phyloP scores from a whole-genome alignment of 495 filamentous ascomycete genomes.

The Sordaria brevicollis region DNA sequence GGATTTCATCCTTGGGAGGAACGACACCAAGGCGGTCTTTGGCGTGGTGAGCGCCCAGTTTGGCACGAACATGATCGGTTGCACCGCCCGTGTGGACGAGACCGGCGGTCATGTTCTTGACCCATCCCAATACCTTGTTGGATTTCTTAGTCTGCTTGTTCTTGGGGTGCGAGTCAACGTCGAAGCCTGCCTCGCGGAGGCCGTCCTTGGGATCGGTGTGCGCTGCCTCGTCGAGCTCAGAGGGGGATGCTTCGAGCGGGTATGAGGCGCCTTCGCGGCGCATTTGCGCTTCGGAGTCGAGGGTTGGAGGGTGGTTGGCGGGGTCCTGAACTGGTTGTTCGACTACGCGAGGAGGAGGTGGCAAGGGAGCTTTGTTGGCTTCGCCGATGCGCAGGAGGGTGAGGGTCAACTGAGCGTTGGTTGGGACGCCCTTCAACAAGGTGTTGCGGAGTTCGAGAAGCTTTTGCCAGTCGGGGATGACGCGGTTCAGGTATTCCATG shows the following conservation, averaged over 20 bases:
- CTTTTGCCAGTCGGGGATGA: slow-evolving; percentile 67
- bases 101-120: slow-evolving; percentile 59
- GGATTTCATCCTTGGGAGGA: slow-evolving; percentile 32
- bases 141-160: slow-evolving; percentile 29
- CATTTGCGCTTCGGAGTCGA: slow-evolving; percentile 33
- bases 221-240: slow-evolving; percentile 35
- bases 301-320: slow-evolving; percentile 16
- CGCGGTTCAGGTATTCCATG: slow-evolving; percentile 51
- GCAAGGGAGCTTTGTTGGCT: slow-evolving; percentile 69
- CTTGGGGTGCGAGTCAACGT: slow-evolving; percentile 36
- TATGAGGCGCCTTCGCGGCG: slow-evolving; percentile 26
- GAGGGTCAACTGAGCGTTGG: slow-evolving; percentile 77
- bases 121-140: slow-evolving; percentile 50
- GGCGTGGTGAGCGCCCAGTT: slow-evolving; percentile 53
- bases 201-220: slow-evolving; percentile 23
- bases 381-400: slow-evolving; percentile 82
- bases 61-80: slow-evolving; percentile 57
- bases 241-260: slow-evolving; percentile 29
- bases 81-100: slow-evolving; percentile 59
- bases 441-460: slow-evolving; percentile 60
- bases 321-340: slow-evolving; percentile 44
- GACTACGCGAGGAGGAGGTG: slow-evolving; percentile 58
- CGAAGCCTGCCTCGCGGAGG: slow-evolving; percentile 25
- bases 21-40: slow-evolving; percentile 64
- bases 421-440: slow-evolving; percentile 73